Conservation (phyloP, 192 early-diverging fungal genomes). For the Coemansia guatemalensis region DNA sequence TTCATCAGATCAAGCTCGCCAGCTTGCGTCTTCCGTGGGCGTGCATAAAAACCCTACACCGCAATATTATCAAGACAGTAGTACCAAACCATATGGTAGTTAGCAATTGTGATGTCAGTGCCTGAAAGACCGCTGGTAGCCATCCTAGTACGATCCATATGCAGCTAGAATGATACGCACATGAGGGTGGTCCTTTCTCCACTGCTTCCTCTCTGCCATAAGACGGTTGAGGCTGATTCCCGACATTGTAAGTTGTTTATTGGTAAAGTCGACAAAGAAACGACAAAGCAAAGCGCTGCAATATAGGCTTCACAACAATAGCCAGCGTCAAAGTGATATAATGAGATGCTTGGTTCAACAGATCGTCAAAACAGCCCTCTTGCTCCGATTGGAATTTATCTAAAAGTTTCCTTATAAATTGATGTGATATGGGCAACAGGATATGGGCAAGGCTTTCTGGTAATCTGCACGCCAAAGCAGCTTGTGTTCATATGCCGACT, state of each 20-base stretch:
- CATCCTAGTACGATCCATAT: neutral
- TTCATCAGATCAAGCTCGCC: conserved; percentile 79
- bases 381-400: no score
- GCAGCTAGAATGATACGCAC: conserved; percentile 16
- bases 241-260: conserved; percentile 36
- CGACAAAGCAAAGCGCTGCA: no score
- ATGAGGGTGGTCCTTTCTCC: conserved; percentile 91
- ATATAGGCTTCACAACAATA: no score
- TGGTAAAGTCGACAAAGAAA: no score
- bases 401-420: no score
- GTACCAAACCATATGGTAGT: neutral
- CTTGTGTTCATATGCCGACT: no score
- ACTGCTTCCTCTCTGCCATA: conserved; percentile 95
- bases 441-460: no score
- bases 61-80: conserved; percentile 4
- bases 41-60: conserved; percentile 82
- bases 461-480: no score
- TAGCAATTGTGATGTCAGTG: neutral
- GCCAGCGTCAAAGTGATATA: no score
- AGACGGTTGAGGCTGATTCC: conserved; percentile 77
- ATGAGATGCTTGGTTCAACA: no score
- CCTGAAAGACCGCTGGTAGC: neutral
- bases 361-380: no score
- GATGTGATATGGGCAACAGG: no score
- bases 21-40: conserved; percentile 81